Conservation (phyloP, 768 basidiomycete genomes). For the Termitomyces sp. region DNA sequence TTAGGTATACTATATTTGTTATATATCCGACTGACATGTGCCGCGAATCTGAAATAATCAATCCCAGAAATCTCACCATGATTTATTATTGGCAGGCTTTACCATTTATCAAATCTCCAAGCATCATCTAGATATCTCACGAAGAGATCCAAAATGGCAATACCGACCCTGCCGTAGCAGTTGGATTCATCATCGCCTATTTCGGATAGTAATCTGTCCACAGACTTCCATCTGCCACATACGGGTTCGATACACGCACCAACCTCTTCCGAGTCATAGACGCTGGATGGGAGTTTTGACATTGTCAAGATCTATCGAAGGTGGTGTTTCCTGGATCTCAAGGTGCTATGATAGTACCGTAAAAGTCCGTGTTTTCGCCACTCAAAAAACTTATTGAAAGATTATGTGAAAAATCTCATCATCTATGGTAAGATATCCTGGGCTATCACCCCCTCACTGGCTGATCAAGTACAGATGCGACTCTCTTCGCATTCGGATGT, state of each 20-base stretch:
- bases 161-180: constrained; percentile 33
- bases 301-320: not conserved
- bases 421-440: constrained; percentile 23
- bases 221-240: constrained; percentile 33
- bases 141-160: constrained; percentile 35
- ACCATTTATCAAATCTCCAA: not conserved
- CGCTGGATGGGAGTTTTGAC: not conserved
- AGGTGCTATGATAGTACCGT: not conserved
- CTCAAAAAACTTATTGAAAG: too few species aligned
- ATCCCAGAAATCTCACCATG: not conserved
- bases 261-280: not conserved
- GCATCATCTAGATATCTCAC: constrained; percentile 14
- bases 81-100: not conserved
- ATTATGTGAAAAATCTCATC: constrained; percentile 24
- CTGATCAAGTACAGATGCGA: constrained; percentile 24
- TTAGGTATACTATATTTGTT: not conserved
- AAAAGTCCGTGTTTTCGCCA: too few species aligned
- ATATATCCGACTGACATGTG: too few species aligned
- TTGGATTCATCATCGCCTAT: constrained; percentile 33
- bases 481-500: constrained; percentile 23
- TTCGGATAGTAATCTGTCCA: constrained; percentile 40
- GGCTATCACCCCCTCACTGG: not conserved
- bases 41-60: not conserved
- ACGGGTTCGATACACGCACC: constrained; percentile 23
- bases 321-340: too few species aligned